A percentile compares a stretch with the other conserved stretches of the same genome.
Conservation (phyloP, 2,329 filamentous ascomycete genomes). For the Emmonsiellopsis sp. region DNA sequence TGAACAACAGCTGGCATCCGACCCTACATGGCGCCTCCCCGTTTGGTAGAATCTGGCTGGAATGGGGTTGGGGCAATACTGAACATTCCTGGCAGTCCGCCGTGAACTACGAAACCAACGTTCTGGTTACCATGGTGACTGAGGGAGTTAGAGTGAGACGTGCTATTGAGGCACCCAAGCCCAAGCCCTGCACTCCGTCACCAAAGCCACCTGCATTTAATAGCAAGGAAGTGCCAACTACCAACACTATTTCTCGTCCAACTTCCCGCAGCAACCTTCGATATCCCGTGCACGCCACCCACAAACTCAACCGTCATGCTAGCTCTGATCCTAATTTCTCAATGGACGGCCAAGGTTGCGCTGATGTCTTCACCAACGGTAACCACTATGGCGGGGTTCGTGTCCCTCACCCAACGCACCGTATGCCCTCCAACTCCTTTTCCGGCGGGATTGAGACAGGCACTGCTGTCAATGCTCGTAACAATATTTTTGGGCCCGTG, state of each 20-base stretch:
- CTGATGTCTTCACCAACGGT: not conserved
- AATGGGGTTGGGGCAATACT: constrained; percentile 9
- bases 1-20: constrained; percentile 10
- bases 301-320: not conserved
- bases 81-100: constrained; percentile 9
- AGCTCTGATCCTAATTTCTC: not conserved
- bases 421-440: not conserved
- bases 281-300: not conserved
- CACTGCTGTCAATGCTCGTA: not conserved
- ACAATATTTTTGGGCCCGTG: not conserved
- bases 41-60: constrained; percentile 12
- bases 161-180: not conserved
- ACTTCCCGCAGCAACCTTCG: not conserved
- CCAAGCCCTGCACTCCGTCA: not conserved
- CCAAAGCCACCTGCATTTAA: not conserved
- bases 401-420: not conserved
- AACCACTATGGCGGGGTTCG: not conserved
- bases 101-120: constrained; percentile 8
- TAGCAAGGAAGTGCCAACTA: not conserved
- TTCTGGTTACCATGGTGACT: constrained; percentile 6
- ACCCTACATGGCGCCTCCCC: constrained; percentile 9
- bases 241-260: not conserved
- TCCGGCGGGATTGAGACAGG: not conserved
- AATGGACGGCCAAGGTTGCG: not conserved
- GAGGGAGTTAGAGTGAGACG: constrained; percentile 8